A percentile compares a stretch with the other conserved stretches of the same genome.
Evolutionary conservation across 192 early-diverging fungal genomes (phyloP).

Genomic region (Tieghemiomyces parasiticus): DNA sequence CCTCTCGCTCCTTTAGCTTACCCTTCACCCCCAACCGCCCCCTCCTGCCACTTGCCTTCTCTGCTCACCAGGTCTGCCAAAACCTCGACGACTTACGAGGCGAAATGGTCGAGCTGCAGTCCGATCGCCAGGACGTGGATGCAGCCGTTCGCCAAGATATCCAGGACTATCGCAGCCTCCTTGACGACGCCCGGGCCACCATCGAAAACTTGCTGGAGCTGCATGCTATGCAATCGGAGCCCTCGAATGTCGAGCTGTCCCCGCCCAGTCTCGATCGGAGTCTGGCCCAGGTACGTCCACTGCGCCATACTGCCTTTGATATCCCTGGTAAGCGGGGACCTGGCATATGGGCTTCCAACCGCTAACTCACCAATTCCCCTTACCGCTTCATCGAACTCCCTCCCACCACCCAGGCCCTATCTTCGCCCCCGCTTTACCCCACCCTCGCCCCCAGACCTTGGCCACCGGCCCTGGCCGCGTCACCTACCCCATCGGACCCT

Average conservation of each 20-base stretch:
- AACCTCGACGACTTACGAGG: background rate
- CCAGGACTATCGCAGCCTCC: background rate
- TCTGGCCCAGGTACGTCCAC: no score
- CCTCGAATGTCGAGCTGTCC: background rate
- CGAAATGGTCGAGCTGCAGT: background rate
- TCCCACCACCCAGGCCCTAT: no score
- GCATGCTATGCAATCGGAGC: background rate
- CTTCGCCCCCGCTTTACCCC: no score
- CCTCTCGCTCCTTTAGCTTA: background rate
- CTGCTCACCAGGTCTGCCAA: background rate
- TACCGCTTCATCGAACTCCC: no score
- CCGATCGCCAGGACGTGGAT: background rate
- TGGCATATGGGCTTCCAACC: no score
- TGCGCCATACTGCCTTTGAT: no score
- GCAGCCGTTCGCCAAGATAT: background rate
- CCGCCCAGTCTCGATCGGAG: background rate
- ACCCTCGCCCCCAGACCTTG: no score
- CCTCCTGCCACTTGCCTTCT: background rate
- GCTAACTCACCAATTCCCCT: no score
- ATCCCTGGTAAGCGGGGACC: no score
- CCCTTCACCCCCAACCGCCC: background rate
- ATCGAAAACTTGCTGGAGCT: background rate
- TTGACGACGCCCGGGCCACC: constrained; percentile 1
- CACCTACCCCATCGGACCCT: no score
- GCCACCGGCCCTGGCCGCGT: no score